Conservation (phyloP, 305 asterid species). For the Caryopteris hybrid region DNA sequence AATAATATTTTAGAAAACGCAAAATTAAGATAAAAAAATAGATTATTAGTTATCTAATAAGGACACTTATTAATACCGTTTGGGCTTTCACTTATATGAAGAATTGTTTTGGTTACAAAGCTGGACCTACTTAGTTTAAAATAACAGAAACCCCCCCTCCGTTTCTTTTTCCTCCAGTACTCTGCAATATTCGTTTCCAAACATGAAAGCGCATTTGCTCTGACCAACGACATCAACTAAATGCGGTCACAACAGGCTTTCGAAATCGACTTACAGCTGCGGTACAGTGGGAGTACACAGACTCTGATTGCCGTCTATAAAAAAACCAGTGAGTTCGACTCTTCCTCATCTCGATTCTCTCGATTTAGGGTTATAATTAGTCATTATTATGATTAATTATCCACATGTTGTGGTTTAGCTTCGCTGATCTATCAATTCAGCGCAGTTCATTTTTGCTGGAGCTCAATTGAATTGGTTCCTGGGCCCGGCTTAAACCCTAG, state of each 20-base stretch:
- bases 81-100: too few relatives aligned
- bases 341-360: not conserved
- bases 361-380: conserved; percentile 6
- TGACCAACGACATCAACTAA: conserved; percentile 2
- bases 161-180: conserved; percentile 14
- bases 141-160: not conserved
- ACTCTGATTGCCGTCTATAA: conserved; percentile 20
- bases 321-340: not conserved
- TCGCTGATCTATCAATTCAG: conserved; percentile 6
- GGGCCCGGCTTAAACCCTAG: conserved; percentile 21
- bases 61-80: too few relatives aligned
- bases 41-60: too few relatives aligned
- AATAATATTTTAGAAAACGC: too few relatives aligned
- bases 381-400: not conserved
- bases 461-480: conserved; percentile 11
- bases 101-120: too few relatives aligned
- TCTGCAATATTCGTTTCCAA: not conserved
- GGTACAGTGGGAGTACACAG: not conserved
- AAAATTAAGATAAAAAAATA: too few relatives aligned
- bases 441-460: not conserved
- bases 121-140: not conserved
- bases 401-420: not conserved
- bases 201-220: not conserved
- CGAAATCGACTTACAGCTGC: conserved; percentile 16
- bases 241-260: conserved; percentile 11